Base-by-base conservation (phyloP, 148 eudicot genomes). In the Heliosperma pusillum region DNA sequence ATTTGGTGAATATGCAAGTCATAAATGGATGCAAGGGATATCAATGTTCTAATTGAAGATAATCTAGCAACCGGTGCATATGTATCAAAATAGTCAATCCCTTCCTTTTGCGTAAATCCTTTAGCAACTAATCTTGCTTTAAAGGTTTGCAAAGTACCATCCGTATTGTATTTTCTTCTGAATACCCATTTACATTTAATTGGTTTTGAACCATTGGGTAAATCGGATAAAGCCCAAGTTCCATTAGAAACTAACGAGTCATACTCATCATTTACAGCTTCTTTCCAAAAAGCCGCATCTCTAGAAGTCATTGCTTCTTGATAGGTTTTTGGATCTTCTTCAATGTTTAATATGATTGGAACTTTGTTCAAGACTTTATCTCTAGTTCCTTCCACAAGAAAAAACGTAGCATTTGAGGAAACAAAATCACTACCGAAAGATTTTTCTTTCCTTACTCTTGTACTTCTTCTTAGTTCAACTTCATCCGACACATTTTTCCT, bases 181-280 rank as follows among this genome's bases (percentile, higher is more conserved):
- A 64, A 64, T 0, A 64, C 45, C 69, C 69, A 65, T 30, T 65
- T 65, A 4, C 15, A 10, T 10, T 26, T 26, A 0, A 62, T 62
- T 0, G 36, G 15, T 26, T 62, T 62, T 2, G 66, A 80, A 13
- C 63, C 55, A 1, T 15, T 71, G 25, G 82, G 65, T 22, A 69
- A 74, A 15, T 62, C 57, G 1, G 66, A 57, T 9, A 79, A 21
- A 5, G 44, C 63, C 74, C 67, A 73, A 15, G 73, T 72, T 17
- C 59, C 60, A 10, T 62, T 79, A 2, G 42, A 52, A 10, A 75
- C 6, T 58, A 76, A 22, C 5, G 66, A 65, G 3, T 76, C 62
- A 30, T 69, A 56, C 13, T 80, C 74, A 27, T 80, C 73, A 71
- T 80, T 42, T n/a, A n/a, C n/a, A n/a, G n/a, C n/a, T n/a, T n/a